Percentiles rank a stretch among this genome's conserved stretches.
phyloP scores from a whole-genome alignment of 2,329 filamentous ascomycete genomes.

The Corinectria fuckeliana region DNA sequence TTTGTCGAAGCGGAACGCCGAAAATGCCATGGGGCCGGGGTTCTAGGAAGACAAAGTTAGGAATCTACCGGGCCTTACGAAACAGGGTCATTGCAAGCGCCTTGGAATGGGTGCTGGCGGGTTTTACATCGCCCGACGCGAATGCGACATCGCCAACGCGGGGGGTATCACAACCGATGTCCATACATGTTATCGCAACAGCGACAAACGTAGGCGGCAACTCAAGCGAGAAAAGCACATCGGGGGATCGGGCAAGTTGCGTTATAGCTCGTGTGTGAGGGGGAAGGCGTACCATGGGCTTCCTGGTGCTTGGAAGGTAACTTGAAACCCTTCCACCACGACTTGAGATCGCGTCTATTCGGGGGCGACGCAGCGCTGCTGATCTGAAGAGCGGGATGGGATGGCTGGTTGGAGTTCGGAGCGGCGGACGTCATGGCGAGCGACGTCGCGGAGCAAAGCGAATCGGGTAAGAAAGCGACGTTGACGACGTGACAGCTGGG shows the following conservation, averaged over 20 bases:
- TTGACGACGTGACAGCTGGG: constrained; percentile 35
- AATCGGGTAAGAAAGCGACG: constrained; percentile 10
- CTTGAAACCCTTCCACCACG: constrained; percentile 98
- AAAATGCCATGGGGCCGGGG: constrained; percentile 78
- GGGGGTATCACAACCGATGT: neutral
- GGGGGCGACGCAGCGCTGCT: constrained; percentile 70
- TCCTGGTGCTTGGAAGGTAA: constrained; percentile 66
- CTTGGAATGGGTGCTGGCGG: neutral
- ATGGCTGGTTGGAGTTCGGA: constrained; percentile 42
- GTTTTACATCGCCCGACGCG: constrained; percentile 1
- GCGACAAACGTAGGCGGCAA: neutral
- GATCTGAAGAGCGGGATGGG: constrained; percentile 38
- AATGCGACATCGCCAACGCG: constrained; percentile 1
- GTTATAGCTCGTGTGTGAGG: constrained; percentile 3
- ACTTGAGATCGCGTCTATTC: constrained; percentile 85
- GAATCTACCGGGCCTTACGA: constrained; percentile 1
- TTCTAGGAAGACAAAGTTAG: constrained; percentile 46
- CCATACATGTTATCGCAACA: constrained; percentile 1
- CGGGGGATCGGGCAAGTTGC: constrained; percentile 3
- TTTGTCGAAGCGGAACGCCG: constrained; percentile 88
- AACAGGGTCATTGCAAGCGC: constrained; percentile 1
- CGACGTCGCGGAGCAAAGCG: constrained; percentile 20
- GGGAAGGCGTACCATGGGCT: constrained; percentile 53
- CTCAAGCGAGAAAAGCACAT: neutral
- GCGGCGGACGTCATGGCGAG: constrained; percentile 47